Base-by-base conservation (phyloP, 1,284 basidiomycete genomes). In the Fistulinella staudtii region DNA sequence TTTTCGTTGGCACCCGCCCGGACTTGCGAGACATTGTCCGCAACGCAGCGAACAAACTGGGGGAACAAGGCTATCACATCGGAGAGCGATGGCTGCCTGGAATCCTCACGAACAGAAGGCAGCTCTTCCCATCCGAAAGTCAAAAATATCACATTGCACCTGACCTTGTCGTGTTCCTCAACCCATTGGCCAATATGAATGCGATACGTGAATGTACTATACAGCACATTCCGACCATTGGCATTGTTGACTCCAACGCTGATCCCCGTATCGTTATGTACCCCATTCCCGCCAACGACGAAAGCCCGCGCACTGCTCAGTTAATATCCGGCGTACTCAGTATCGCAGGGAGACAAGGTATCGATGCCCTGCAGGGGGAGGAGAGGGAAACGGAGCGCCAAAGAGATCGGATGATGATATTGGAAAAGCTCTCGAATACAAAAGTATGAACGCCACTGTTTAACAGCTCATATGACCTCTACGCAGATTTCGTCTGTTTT, bases 241-340 rank as follows among this genome's bases (percentile, higher is more conserved):
- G 84, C 22, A 85, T 99, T 52, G 80, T 94, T 48, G 96, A 99
- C 69, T 90, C 93, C 22, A 93, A 99, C 64, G 89, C 86, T 30
- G 96, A 99, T 68, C 96, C 96, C 5, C 83, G 96, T 15, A 76
- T 93, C 28, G 94, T 99, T 48, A 98, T 97, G 76, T 99, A 98
- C 68, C 88, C 96, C 27, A 97, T 99, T 58, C 95, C 94, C 1
- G 94, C 92, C 29, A 99, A 99, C 67, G 95, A 98, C 70, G 95
- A 98, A 69, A 91, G 85, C 61, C 78, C 87, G 8, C 80, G 93
- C 42, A 89, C 92, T 15, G 88, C 91, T 35, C 94, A 98, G 61
- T 73, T 99, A 27, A 79, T 99, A 51, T 81, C 87, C 3, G 94
- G 93, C 20, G 81, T 98, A 8, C 73, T 99, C 41, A 92, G 91